phyloP scores from a whole-genome alignment of 345 rosid genomes.

The Salix udensis region DNA sequence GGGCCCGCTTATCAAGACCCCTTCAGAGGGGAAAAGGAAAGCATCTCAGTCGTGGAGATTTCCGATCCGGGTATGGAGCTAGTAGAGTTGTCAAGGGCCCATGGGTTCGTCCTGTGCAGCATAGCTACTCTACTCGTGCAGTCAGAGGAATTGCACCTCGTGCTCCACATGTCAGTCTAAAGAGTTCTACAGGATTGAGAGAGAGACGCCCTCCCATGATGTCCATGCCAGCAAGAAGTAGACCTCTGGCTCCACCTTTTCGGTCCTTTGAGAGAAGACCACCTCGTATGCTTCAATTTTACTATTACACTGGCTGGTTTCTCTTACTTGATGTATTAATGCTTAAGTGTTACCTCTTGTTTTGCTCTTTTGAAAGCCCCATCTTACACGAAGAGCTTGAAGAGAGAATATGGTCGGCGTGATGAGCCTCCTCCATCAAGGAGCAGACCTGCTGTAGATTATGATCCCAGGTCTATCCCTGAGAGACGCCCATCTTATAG shows the following conservation, averaged over 20 bases:
- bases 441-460: slow-evolving; percentile 67
- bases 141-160: slow-evolving; percentile 49
- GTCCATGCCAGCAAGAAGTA: slow-evolving; percentile 62
- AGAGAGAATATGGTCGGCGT: slow-evolving; percentile 73
- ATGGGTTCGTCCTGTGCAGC: slow-evolving; percentile 58
- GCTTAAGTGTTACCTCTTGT: slow-evolving; percentile 7
- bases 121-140: slow-evolving; percentile 38
- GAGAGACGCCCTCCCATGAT: slow-evolving; percentile 73
- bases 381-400: slow-evolving; percentile 66
- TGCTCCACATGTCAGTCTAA: slow-evolving; percentile 50
- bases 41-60: slow-evolving; percentile 51
- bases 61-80: slow-evolving; percentile 55
- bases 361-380: slow-evolving; percentile 43
- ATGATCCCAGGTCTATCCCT: slow-evolving; percentile 63
- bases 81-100: slow-evolving; percentile 63
- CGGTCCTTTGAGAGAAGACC: slow-evolving; percentile 85
- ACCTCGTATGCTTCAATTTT: slow-evolving; percentile 48
- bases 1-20: slow-evolving; percentile 94
- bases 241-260: slow-evolving; percentile 66
- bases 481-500: slow-evolving; percentile 75
- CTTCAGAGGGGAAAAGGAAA: slow-evolving; percentile 79
- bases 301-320: background rate
- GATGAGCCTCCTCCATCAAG: slow-evolving; percentile 85
- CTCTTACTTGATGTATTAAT: background rate
- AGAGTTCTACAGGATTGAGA: slow-evolving; percentile 53